Evolutionary conservation across 2,329 filamentous ascomycete genomes (phyloP).

Genomic region (Esteya vermicola): DNA sequence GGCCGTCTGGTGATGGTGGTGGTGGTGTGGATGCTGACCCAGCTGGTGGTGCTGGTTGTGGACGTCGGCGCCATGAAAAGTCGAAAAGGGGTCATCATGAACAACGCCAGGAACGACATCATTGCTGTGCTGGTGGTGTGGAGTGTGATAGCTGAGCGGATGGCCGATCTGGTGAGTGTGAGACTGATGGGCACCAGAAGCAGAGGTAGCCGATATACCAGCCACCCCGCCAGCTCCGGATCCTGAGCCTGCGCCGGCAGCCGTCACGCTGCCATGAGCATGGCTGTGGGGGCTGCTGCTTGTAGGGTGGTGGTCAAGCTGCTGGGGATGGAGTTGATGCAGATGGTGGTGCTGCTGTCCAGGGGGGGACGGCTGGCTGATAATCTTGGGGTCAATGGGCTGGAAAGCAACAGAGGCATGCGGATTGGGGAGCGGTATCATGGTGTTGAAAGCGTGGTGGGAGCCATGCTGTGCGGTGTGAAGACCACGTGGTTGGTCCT

Average conservation of each 20-base stretch:
- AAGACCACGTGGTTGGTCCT: conserved; percentile 16
- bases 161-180: not conserved
- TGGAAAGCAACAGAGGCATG: conserved; percentile 21
- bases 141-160: conserved; percentile 11
- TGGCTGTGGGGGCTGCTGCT: not conserved
- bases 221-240: too few relatives aligned
- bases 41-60: conserved; percentile 18
- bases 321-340: not conserved
- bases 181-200: not conserved
- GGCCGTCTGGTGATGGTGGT: conserved; percentile 22
- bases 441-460: conserved; percentile 12
- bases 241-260: too few relatives aligned
- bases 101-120: conserved; percentile 11
- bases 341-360: conserved; percentile 7
- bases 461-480: conserved; percentile 21
- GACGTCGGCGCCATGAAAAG: conserved; percentile 21
- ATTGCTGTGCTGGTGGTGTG: conserved; percentile 13
- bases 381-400: conserved; percentile 47
- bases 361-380: conserved; percentile 24
- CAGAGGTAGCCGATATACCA: too few relatives aligned
- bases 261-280: not conserved
- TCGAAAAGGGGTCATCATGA: conserved; percentile 16
- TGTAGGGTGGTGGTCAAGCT: not conserved
- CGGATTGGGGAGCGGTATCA: conserved; percentile 11
- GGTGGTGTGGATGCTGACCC: conserved; percentile 11